Percentiles rank a stretch among this genome's conserved stretches.
phyloP scores from a whole-genome alignment of 2,329 filamentous ascomycete genomes.

The Trichoderma sp. region DNA sequence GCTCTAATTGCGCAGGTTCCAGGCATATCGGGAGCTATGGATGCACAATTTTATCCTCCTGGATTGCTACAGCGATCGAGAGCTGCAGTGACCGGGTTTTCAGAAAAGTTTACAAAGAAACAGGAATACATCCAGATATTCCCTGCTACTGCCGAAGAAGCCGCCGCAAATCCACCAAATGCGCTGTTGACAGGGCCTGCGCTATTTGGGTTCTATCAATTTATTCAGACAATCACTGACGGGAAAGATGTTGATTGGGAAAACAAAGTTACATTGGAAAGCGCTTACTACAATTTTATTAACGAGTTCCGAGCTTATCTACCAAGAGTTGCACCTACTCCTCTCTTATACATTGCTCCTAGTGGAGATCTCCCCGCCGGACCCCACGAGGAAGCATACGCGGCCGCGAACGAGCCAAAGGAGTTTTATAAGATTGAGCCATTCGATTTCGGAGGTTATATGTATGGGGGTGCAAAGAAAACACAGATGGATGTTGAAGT shows the following conservation, averaged over 20 bases:
- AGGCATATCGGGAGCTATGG: background rate
- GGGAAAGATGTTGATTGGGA: background rate
- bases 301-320: background rate
- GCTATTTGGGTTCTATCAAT: background rate
- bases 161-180: background rate
- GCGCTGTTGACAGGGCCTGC: background rate
- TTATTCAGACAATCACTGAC: background rate
- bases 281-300: background rate
- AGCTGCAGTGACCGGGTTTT: background rate
- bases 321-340: background rate
- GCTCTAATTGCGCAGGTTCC: background rate
- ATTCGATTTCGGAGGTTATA: background rate
- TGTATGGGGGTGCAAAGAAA: background rate
- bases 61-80: background rate
- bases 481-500: background rate
- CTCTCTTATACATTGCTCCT: background rate
- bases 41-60: background rate
- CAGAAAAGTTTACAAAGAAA: background rate
- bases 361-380: background rate
- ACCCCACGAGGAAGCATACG: background rate
- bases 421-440: background rate
- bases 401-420: background rate
- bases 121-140: background rate
- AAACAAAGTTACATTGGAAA: background rate
- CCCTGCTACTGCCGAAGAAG: background rate